Conservation (phyloP, 176 grass and related monocot genomes). For the Oryza longistaminata region DNA sequence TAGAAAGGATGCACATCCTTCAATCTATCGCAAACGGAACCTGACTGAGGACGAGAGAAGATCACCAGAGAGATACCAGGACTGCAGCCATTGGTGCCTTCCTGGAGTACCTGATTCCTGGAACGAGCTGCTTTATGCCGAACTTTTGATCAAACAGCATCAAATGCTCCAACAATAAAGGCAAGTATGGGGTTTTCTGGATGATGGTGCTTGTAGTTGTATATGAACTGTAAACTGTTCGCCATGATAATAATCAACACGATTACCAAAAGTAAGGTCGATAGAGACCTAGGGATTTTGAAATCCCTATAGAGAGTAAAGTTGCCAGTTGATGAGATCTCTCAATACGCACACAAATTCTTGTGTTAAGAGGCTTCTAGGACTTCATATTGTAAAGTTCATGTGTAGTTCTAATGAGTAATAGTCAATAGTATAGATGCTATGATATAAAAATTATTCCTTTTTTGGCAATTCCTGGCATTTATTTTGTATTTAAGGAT, state of each 20-base stretch:
- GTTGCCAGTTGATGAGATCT: constrained; percentile 30
- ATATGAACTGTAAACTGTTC: constrained; percentile 43
- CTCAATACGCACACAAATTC: constrained; percentile 34
- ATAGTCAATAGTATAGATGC: constrained; percentile 45
- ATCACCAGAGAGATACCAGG: constrained; percentile 62
- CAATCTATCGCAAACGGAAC: constrained; percentile 68
- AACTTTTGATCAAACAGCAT: constrained; percentile 64
- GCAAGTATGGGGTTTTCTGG: constrained; percentile 25
- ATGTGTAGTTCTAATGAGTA: constrained; percentile 39
- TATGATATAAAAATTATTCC: not conserved
- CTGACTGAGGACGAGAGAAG: constrained; percentile 60
- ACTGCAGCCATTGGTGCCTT: constrained; percentile 92
- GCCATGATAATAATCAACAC: constrained; percentile 46
- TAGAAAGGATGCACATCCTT: constrained; percentile 90
- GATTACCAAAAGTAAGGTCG: constrained; percentile 29
- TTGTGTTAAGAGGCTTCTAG: constrained; percentile 33
- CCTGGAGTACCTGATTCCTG: constrained; percentile 88
- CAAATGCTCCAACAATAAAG: constrained; percentile 58
- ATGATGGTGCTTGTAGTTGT: constrained; percentile 44
- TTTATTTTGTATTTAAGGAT: not conserved
- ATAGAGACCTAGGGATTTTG: not conserved
- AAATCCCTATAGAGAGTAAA: constrained; percentile 41
- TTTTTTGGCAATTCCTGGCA: constrained; percentile 1
- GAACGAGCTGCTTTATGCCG: constrained; percentile 79
- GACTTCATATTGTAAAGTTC: constrained; percentile 49